Conservation (phyloP, 768 basidiomycete genomes). For the Daedaleopsis sinensis region DNA sequence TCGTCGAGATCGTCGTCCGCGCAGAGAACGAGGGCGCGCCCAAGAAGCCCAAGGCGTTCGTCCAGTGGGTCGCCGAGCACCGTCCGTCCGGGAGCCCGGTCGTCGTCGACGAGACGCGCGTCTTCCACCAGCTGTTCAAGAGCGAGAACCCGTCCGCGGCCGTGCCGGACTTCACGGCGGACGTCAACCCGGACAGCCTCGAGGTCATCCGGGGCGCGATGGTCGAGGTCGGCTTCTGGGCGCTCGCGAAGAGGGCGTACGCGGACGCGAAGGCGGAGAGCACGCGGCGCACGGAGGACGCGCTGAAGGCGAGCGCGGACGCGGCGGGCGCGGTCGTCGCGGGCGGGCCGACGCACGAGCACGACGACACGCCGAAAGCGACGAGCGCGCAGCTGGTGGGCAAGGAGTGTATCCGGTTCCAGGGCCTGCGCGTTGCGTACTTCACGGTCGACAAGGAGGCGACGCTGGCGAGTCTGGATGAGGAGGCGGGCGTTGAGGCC, state of each 20-base stretch:
- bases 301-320: constrained; percentile 47
- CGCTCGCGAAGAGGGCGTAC: constrained; percentile 70
- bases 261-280: constrained; percentile 68
- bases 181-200: constrained; percentile 82
- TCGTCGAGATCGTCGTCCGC: constrained; percentile 77
- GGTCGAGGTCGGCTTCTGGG: constrained; percentile 89
- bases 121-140: constrained; percentile 94
- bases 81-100: constrained; percentile 79
- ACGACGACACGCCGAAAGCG: constrained; percentile 67
- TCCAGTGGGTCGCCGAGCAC: constrained; percentile 97
- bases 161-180: constrained; percentile 75
- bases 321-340: constrained; percentile 29
- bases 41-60: constrained; percentile 90
- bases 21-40: constrained; percentile 66
- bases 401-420: constrained; percentile 94
- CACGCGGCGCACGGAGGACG: constrained; percentile 61
- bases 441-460: constrained; percentile 93
- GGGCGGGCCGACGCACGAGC: constrained; percentile 33
- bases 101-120: constrained; percentile 82
- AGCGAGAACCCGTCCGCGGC: constrained; percentile 80
- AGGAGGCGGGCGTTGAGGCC: constrained; percentile 44
- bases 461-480: constrained; percentile 63
- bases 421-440: constrained; percentile 94
- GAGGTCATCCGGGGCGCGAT: constrained; percentile 81
- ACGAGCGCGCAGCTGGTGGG: constrained; percentile 82